Percentiles rank a stretch among this genome's conserved stretches.
Evolutionary conservation across 1,284 basidiomycete species (phyloP).

Genomic region (Tylopilus sp.): DNA sequence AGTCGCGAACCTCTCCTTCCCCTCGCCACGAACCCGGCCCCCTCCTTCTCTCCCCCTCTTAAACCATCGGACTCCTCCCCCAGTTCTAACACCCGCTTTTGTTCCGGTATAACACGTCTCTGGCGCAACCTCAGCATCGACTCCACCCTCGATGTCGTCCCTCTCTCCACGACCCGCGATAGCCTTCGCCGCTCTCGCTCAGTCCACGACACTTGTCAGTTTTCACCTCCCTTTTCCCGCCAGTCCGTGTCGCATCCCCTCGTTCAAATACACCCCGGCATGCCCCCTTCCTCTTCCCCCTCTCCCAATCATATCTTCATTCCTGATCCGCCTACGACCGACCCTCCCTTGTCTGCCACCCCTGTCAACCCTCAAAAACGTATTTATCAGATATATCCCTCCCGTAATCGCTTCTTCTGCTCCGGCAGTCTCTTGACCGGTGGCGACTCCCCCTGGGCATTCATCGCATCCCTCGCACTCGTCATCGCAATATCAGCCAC

Average conservation of each 20-base stretch:
- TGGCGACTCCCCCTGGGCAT: constrained; percentile 81
- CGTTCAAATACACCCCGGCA: constrained; percentile 26
- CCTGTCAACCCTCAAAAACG: constrained; percentile 49
- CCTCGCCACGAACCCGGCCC: constrained; percentile 29
- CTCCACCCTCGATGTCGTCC: constrained; percentile 33
- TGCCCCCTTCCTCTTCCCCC: constrained; percentile 29
- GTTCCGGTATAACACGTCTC: constrained; percentile 54
- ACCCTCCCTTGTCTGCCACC: constrained; percentile 46
- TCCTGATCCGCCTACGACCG: constrained; percentile 23
- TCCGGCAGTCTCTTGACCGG: constrained; percentile 74
- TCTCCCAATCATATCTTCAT: constrained; percentile 33
- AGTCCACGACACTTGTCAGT: constrained; percentile 6
- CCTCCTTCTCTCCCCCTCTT: neutral
- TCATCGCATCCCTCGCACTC: constrained; percentile 62
- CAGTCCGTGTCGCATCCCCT: constrained; percentile 25
- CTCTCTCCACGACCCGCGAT: constrained; percentile 5
- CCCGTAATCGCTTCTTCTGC: constrained; percentile 74
- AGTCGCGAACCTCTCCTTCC: constrained; percentile 70
- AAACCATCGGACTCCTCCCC: constrained; percentile 22
- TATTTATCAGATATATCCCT: constrained; percentile 64
- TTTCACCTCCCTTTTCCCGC: constrained; percentile 9
- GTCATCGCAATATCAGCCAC: constrained; percentile 67
- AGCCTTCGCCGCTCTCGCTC: constrained; percentile 12
- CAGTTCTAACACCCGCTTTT: constrained; percentile 36
- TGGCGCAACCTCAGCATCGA: constrained; percentile 61